These are phyloP conservation scores for Cladosporium austrohemisphaericum DNA, from an alignment of 2,329 filamentous ascomycete species.

Conservation along the genomic window DNA sequence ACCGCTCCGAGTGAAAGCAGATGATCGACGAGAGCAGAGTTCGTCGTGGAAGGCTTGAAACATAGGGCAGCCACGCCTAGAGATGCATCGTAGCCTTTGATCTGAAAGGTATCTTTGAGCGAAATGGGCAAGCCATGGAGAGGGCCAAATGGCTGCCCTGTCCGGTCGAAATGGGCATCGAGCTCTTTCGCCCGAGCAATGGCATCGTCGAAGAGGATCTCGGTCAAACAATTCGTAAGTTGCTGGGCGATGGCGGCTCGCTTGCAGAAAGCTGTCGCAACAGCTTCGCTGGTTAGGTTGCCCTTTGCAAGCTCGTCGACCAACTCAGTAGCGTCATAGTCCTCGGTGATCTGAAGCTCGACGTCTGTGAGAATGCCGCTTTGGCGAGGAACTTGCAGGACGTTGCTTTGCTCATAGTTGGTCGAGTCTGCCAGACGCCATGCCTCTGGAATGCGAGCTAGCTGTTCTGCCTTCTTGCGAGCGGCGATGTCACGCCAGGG, in stretches of 20 bases:
- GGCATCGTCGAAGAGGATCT: constrained; percentile 37
- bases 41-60: constrained; percentile 40
- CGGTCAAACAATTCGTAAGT: constrained; percentile 45
- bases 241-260: constrained; percentile 47
- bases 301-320: constrained; percentile 35
- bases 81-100: constrained; percentile 35
- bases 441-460: constrained; percentile 39
- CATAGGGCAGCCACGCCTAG: constrained; percentile 42
- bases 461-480: constrained; percentile 43
- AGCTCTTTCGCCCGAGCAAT: constrained; percentile 38
- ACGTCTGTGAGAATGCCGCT: constrained; percentile 50
- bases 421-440: constrained; percentile 39
- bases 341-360: constrained; percentile 55
- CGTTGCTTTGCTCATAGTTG: constrained; percentile 28
- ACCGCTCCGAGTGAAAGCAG: constrained; percentile 47
- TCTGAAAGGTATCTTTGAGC: constrained; percentile 36
- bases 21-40: constrained; percentile 42
- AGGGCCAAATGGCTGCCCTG: constrained; percentile 40
- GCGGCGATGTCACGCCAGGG: constrained; percentile 40
- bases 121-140: constrained; percentile 42
- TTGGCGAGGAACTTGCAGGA: constrained; percentile 49
- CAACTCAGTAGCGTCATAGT: constrained; percentile 45
- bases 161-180: constrained; percentile 36
- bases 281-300: constrained; percentile 36
- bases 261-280: constrained; percentile 43